Base-by-base conservation (phyloP, 306 rosid genomes). In the Prunus mira region DNA sequence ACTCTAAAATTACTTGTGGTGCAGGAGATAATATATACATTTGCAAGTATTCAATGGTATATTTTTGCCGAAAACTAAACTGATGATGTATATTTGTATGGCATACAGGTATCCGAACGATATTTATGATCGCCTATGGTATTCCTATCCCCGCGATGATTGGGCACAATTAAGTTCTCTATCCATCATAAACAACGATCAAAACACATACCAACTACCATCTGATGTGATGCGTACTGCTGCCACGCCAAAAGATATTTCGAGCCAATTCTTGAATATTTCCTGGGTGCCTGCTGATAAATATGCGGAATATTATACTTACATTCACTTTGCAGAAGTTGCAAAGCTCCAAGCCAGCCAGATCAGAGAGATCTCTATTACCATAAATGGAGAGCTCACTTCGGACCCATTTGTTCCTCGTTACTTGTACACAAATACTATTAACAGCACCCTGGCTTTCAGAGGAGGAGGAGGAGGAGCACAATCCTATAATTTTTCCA, bases 181-280 rank as follows among this genome's bases (percentile, higher is more conserved):
- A 0, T 12, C 4, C 11, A 3, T 54, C 8, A 45, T 58, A n/a
- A 50, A 9, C 25, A 2, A 20, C 3, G 63, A 5, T 0, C 12
- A 1, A 1, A 62, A 55, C 34, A 6, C 3, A 1, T 81, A 81
- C 70, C 28, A 73, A 3, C 57, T 61, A 12, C 81, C 93, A 30
- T 32, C 85, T 18, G 7, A n/a, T 9, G 83, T 87, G 56, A 82
- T 89, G 91, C 20, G 17, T 5, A 85, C 81, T 18, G 88, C 89
- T 14, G 67, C 66, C 22, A 75, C 63, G 12, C 73, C 88, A 19
- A 72, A 20, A 63, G 55, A 72, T 27, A 34, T n/a, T 12, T 57
- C 12, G 1, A 52, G 28, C 43, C 28, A 34, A 34, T 34, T 75
- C 22, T 68, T 88, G 27, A 38, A 32, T 45, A 60, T 81, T 77